Evolutionary conservation across 176 grass and related monocot genomes (phyloP).

Genomic region (Chloris gayana): DNA sequence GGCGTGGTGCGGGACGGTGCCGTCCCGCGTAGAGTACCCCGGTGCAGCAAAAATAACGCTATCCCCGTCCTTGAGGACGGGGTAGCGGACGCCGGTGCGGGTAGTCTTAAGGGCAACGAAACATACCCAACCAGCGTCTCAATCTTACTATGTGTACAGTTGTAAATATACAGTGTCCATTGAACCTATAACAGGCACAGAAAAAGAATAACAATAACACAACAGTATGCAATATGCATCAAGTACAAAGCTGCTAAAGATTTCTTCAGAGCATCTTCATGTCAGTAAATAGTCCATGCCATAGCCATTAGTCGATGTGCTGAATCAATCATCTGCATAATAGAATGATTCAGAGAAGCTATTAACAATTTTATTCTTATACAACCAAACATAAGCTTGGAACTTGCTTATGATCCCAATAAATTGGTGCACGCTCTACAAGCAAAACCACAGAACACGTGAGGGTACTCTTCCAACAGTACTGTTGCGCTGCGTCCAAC

Average conservation of each 20-base stretch:
- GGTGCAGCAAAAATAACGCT: no score
- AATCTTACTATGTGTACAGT: background rate
- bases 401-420: conserved; percentile 8
- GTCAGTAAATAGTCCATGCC: background rate
- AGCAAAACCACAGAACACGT: conserved; percentile 20
- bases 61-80: no score
- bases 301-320: background rate
- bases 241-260: background rate
- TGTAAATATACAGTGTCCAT: background rate
- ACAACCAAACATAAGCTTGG: conserved; percentile 45
- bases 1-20: no score
- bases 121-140: background rate
- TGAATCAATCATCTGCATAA: conserved; percentile 17
- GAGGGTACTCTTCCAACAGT: conserved; percentile 16
- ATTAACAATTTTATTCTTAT: conserved; percentile 50
- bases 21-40: no score
- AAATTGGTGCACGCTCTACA: conserved; percentile 39
- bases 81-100: no score
- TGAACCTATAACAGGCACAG: background rate
- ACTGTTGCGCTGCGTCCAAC: conserved; percentile 16
- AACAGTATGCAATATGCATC: background rate
- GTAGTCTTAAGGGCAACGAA: conserved; percentile 12
- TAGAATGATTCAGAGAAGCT: conserved; percentile 36
- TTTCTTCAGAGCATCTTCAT: conserved; percentile 35
- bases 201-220: background rate